Evolutionary conservation across 331 rosid genomes (phyloP).

Genomic region (Telfairia occidentalis): DNA sequence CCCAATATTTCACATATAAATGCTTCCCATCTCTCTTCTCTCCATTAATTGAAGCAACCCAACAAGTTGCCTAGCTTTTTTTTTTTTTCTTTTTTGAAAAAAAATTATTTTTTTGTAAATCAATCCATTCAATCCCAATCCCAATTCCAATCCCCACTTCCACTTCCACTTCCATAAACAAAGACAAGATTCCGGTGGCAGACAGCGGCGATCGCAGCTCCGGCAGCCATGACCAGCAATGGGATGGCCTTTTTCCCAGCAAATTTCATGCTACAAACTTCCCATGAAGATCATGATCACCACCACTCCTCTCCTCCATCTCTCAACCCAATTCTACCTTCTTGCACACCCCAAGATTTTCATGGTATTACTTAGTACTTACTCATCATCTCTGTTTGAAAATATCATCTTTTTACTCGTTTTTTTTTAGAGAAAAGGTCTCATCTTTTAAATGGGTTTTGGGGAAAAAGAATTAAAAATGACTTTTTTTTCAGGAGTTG

Average conservation of each 20-base stretch:
- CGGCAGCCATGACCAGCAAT: constrained; percentile 12
- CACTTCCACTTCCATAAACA: constrained; percentile 11
- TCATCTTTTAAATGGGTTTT: neutral
- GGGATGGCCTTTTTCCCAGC: constrained; percentile 44
- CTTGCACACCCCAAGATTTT: constrained; percentile 77
- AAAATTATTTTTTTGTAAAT: too few species aligned
- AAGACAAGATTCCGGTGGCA: neutral
- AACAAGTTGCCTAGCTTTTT: neutral
- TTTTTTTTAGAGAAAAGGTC: neutral
- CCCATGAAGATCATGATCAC: constrained; percentile 45
- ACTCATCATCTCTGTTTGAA: constrained; percentile 8
- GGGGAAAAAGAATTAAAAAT: neutral
- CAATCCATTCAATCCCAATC: constrained; percentile 18
- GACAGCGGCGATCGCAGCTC: neutral
- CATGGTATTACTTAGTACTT: constrained; percentile 41
- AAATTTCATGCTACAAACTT: constrained; percentile 82
- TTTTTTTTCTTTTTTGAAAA: neutral
- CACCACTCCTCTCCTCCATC: constrained; percentile 56
- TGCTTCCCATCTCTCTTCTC: constrained; percentile 21
- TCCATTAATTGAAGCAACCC: constrained; percentile 28
- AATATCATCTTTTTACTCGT: neutral
- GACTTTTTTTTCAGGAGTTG: constrained; percentile 47
- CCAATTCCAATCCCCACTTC: neutral
- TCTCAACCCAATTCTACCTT: constrained; percentile 62
- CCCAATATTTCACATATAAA: constrained; percentile 23